phyloP scores from a whole-genome alignment of 2,329 filamentous ascomycete species.

The Aspergillus sp. region DNA sequence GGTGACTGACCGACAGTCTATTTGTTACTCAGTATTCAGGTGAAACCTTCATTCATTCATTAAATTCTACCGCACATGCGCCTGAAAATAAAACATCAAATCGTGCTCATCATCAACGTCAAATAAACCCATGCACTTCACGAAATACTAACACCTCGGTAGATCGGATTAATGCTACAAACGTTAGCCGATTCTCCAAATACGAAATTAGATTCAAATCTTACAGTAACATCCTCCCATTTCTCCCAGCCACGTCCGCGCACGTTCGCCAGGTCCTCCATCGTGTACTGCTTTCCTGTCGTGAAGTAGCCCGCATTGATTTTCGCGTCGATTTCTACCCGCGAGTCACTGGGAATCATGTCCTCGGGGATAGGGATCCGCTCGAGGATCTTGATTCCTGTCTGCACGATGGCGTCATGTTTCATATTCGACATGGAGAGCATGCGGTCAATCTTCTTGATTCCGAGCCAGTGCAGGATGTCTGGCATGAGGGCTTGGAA shows the following conservation, averaged over 20 bases:
- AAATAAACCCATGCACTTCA: too few species aligned
- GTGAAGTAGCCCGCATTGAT: conserved; percentile 89
- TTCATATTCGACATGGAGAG: conserved; percentile 88
- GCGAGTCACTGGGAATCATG: conserved; percentile 86
- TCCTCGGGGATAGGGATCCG: conserved; percentile 87
- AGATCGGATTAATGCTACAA: neutral
- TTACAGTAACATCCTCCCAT: conserved; percentile 41
- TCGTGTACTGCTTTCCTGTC: conserved; percentile 79
- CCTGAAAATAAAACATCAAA: too few species aligned
- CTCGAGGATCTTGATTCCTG: conserved; percentile 68
- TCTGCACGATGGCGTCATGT: conserved; percentile 46
- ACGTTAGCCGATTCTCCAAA: neutral
- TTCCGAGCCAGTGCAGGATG: conserved; percentile 95
- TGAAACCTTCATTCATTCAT: too few species aligned
- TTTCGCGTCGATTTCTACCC: conserved; percentile 98
- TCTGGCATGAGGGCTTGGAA: conserved; percentile 98
- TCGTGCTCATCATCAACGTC: too few species aligned
- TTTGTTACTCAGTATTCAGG: too few species aligned
- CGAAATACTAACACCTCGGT: too few species aligned
- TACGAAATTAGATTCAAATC: neutral
- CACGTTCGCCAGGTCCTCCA: conserved; percentile 76
- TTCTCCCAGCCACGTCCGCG: conserved; percentile 89
- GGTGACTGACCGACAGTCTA: too few species aligned
- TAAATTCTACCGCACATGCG: too few species aligned
- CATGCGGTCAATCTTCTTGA: conserved; percentile 98